Evolutionary conservation across 1,284 basidiomycete genomes (phyloP).

Genomic region (Takashimella koratensis): DNA sequence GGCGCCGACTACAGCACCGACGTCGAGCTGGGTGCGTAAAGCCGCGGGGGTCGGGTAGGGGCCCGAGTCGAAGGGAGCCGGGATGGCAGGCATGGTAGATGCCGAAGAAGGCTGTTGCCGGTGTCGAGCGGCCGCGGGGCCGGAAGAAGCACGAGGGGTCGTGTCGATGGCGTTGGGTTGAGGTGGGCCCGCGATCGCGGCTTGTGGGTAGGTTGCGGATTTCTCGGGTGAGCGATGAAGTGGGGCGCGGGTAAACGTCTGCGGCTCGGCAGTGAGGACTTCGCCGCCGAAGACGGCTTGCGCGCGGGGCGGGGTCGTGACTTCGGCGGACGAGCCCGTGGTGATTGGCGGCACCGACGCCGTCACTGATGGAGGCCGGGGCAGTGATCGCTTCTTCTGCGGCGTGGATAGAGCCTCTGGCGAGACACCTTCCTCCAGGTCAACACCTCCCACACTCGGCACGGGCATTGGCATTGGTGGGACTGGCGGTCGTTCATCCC

Average conservation of each 20-base stretch:
- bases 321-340: no score
- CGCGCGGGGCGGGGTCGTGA: not conserved
- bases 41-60: not conserved
- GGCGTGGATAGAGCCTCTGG: not conserved
- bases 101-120: not conserved
- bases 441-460: not conserved
- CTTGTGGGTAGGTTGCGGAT: not conserved
- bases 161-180: slow-evolving; percentile 6
- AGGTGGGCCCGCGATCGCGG: not conserved
- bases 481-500: not conserved
- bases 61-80: not conserved
- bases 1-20: not conserved
- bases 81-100: not conserved
- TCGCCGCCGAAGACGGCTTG: not conserved
- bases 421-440: not conserved
- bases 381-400: not conserved
- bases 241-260: not conserved
- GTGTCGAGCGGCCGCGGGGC: not conserved
- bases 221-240: not conserved
- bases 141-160: not conserved
- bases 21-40: not conserved
- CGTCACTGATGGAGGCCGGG: not conserved
- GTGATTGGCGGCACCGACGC: not conserved
- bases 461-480: not conserved
- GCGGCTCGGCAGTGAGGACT: not conserved